Percentiles rank a stretch among this genome's conserved stretches.
These are phyloP conservation scores for Centella asiatica DNA, from an alignment of 129 eudicot genomes.

Conservation along the genomic window DNA sequence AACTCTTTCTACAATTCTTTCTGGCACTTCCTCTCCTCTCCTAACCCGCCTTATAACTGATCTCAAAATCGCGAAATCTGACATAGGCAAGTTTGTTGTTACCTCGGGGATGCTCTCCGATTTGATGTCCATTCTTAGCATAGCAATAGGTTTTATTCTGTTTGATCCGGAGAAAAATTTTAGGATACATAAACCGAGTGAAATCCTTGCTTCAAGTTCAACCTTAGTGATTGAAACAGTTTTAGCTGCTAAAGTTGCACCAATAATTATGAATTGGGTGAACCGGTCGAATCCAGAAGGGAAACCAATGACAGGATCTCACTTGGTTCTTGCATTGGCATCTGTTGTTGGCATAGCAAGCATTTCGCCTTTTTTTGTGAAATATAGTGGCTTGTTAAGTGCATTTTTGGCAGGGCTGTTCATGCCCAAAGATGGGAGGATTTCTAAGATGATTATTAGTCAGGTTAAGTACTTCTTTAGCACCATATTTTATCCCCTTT, in stretches of 20 bases:
- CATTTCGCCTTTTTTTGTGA: constrained; percentile 38
- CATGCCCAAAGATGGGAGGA: constrained; percentile 83
- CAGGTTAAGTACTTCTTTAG: constrained; percentile 65
- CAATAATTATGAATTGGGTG: constrained; percentile 64
- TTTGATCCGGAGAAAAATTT: constrained; percentile 32
- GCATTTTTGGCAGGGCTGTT: constrained; percentile 68
- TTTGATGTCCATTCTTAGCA: constrained; percentile 39
- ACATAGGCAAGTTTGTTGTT: constrained; percentile 62
- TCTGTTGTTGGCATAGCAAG: constrained; percentile 47
- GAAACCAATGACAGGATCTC: constrained; percentile 75
- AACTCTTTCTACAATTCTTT: constrained; percentile 43
- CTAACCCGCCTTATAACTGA: constrained; percentile 60
- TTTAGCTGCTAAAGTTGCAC: constrained; percentile 38
- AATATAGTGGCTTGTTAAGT: constrained; percentile 50
- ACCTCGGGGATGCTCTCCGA: constrained; percentile 60
- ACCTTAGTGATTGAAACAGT: constrained; percentile 27
- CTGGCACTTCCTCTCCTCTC: constrained; percentile 69
- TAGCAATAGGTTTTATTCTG: constrained; percentile 40
- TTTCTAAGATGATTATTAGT: constrained; percentile 50
- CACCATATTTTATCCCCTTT: constrained; percentile 52
- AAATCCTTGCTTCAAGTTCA: constrained; percentile 14
- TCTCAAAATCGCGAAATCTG: constrained; percentile 76
- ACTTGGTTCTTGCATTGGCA: constrained; percentile 59
- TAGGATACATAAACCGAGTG: not conserved
- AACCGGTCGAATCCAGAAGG: constrained; percentile 77